phyloP scores from a whole-genome alignment of 2,329 filamentous ascomycete species.

The Colletotrichum trifolii region DNA sequence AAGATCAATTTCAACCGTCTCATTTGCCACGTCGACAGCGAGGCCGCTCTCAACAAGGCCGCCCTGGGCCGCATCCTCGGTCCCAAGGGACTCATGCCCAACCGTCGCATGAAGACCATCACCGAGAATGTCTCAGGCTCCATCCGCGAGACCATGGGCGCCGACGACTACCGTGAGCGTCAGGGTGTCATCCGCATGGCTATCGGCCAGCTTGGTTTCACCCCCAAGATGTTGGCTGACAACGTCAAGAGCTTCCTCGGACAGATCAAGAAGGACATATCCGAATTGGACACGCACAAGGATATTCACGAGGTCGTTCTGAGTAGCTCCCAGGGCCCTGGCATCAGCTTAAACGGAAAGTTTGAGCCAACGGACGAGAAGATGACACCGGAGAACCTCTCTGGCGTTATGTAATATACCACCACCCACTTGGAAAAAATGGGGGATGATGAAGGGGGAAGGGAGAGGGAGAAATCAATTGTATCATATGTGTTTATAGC shows the following conservation, averaged over 20 bases:
- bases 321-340: conserved; percentile 87
- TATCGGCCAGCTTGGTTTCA: conserved; percentile 91
- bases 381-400: conserved; percentile 63
- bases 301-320: conserved; percentile 74
- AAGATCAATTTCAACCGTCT: conserved; percentile 89
- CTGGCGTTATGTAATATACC: conserved; percentile 61
- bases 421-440: not conserved
- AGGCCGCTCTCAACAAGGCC: conserved; percentile 84
- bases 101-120: conserved; percentile 86
- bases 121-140: conserved; percentile 80
- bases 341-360: conserved; percentile 85
- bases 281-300: conserved; percentile 57
- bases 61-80: conserved; percentile 84
- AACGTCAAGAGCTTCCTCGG: conserved; percentile 85
- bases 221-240: conserved; percentile 83
- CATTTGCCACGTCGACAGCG: conserved; percentile 84
- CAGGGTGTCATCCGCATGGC: conserved; percentile 86
- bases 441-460: not conserved
- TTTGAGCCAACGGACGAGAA: conserved; percentile 72
- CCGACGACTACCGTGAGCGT: conserved; percentile 87
- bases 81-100: conserved; percentile 93
- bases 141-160: conserved; percentile 85
- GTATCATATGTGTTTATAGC: conserved; percentile 51
- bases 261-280: conserved; percentile 79
- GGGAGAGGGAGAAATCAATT: conserved; percentile 38